Conservation (phyloP, 306 rosid genomes). For the Acacia acuminata region DNA sequence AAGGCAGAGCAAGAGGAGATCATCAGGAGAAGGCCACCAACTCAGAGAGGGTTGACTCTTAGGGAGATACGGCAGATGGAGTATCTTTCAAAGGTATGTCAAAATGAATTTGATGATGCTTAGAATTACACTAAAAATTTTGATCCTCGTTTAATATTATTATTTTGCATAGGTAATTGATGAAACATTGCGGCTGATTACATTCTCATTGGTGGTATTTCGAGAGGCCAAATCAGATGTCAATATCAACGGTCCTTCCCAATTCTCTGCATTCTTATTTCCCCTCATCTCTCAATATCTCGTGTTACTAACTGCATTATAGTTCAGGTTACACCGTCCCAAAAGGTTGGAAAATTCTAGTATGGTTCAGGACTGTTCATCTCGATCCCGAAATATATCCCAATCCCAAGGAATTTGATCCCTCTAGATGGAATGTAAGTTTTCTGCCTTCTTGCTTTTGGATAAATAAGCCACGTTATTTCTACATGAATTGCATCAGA, state of each 20-base stretch:
- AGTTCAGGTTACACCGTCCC: constrained; percentile 73
- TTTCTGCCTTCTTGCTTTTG: background rate
- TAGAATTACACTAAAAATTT: background rate
- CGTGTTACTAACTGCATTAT: constrained; percentile 11
- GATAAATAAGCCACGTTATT: background rate
- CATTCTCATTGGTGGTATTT: constrained; percentile 79
- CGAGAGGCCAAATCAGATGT: constrained; percentile 83
- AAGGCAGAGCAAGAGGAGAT: constrained; percentile 88
- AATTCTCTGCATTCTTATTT: background rate
- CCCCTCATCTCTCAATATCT: background rate
- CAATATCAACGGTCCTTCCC: constrained; percentile 56
- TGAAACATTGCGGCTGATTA: constrained; percentile 76
- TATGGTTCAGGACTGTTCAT: constrained; percentile 87
- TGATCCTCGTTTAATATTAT: background rate
- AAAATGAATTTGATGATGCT: background rate
- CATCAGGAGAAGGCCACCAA: constrained; percentile 57
- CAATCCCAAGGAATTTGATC: constrained; percentile 75
- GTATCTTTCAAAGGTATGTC: constrained; percentile 70
- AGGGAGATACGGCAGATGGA: constrained; percentile 76
- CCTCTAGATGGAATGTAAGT: constrained; percentile 87
- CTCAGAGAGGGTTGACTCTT: constrained; percentile 65
- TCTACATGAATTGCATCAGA: background rate
- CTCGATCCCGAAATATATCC: constrained; percentile 79
- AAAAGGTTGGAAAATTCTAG: constrained; percentile 84
- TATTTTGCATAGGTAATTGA: constrained; percentile 63